Conservation (phyloP, 2,329 filamentous ascomycete species). For the Hypoxylon sp. region DNA sequence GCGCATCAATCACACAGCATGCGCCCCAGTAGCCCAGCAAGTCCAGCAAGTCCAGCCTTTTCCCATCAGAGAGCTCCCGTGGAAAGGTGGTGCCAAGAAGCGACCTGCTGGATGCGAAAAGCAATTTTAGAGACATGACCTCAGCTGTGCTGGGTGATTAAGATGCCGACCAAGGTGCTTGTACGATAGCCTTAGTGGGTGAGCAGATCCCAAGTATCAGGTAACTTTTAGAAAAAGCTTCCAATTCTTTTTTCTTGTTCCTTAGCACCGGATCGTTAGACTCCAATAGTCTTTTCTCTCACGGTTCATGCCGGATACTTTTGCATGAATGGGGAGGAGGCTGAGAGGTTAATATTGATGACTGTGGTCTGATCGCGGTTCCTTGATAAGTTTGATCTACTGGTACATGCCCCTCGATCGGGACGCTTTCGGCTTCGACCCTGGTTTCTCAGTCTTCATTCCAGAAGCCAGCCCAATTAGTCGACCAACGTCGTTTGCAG, state of each 20-base stretch:
- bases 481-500: slow-evolving; percentile 30
- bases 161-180: slow-evolving; percentile 24
- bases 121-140: slow-evolving; percentile 41
- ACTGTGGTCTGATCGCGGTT: slow-evolving; percentile 39
- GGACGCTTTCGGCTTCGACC: slow-evolving; percentile 39
- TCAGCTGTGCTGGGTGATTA: slow-evolving; percentile 30
- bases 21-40: slow-evolving; percentile 29
- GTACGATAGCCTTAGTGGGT: slow-evolving; percentile 28
- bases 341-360: slow-evolving; percentile 41
- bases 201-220: slow-evolving; percentile 32
- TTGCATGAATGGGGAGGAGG: slow-evolving; percentile 47
- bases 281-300: slow-evolving; percentile 34
- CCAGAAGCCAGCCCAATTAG: slow-evolving; percentile 27
- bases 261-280: slow-evolving; percentile 34
- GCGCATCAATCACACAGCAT: slow-evolving; percentile 47
- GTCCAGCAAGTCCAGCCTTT: background rate
- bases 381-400: slow-evolving; percentile 48
- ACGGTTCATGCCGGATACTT: slow-evolving; percentile 44
- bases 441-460: slow-evolving; percentile 33
- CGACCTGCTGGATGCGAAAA: slow-evolving; percentile 42
- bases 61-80: slow-evolving; percentile 25
- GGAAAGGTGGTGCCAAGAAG: slow-evolving; percentile 34
- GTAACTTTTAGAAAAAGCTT: slow-evolving; percentile 19
- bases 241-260: slow-evolving; percentile 28
- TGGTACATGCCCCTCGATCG: slow-evolving; percentile 44